phyloP scores from a whole-genome alignment of 2,329 filamentous ascomycete species.

The Neofusicoccum umdonicola region DNA sequence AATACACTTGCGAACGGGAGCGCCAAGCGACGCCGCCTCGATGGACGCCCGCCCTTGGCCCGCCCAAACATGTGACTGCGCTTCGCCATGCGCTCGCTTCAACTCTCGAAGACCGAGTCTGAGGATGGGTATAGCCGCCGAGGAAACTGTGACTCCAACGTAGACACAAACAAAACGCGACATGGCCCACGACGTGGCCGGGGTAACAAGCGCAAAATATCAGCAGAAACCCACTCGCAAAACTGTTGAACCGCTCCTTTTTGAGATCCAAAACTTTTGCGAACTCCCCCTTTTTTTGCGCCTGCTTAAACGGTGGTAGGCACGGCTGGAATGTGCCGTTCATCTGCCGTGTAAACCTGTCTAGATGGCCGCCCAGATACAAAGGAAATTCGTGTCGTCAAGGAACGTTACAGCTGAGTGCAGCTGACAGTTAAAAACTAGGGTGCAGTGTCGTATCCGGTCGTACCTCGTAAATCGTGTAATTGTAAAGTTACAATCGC shows the following conservation, averaged over 20 bases:
- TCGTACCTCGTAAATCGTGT: constrained; percentile 37
- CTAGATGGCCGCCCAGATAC: constrained; percentile 20
- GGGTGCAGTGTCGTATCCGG: constrained; percentile 33
- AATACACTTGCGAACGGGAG: background rate
- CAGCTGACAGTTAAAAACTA: constrained; percentile 24
- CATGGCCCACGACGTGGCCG: background rate
- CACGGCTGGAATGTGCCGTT: background rate
- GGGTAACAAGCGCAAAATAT: background rate
- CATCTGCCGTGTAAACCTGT: constrained; percentile 2
- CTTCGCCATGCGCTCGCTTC: constrained; percentile 9
- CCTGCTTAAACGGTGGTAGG: background rate
- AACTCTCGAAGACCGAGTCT: background rate
- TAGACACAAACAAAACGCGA: constrained; percentile 1
- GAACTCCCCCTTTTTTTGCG: background rate
- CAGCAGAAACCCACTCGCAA: background rate
- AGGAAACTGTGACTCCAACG: background rate
- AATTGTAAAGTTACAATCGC: constrained; percentile 31
- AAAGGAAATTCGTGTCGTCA: constrained; percentile 30
- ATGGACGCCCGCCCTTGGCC: background rate
- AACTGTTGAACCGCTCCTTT: constrained; percentile 8
- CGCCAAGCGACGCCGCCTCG: background rate
- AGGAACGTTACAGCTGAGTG: constrained; percentile 18
- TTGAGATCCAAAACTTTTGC: constrained; percentile 11
- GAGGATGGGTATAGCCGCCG: constrained; percentile 19
- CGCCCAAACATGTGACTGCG: constrained; percentile 11